A percentile compares a stretch with the other conserved stretches of the same genome.
These are phyloP conservation scores for Pythium brachiatum DNA, from an alignment of 352 stramenopile species.

Conservation along the genomic window DNA sequence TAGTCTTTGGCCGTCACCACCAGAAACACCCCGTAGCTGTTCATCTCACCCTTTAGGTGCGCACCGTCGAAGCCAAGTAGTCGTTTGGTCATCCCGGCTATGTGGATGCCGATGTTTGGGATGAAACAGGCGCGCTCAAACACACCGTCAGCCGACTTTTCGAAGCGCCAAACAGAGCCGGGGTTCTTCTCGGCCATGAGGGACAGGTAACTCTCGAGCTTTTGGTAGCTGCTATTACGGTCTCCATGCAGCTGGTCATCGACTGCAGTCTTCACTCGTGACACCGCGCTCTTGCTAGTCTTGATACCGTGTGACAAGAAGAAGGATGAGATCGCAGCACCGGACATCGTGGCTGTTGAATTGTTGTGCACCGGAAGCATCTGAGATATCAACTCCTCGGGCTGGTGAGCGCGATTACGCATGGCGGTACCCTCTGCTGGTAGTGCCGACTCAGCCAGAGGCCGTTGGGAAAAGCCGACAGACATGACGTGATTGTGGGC, in stretches of 20 bases:
- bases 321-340: not conserved
- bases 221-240: not conserved
- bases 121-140: slow-evolving; percentile 17
- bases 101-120: not conserved
- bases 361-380: not conserved
- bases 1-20: slow-evolving; percentile 26
- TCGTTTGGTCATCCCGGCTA: not conserved
- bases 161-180: slow-evolving; percentile 2
- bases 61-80: slow-evolving; percentile 22
- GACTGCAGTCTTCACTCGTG: not conserved
- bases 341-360: not conserved
- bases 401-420: not conserved
- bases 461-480: not conserved
- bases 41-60: slow-evolving; percentile 31
- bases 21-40: slow-evolving; percentile 22
- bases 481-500: slow-evolving; percentile 11
- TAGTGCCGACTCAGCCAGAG: not conserved
- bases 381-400: not conserved
- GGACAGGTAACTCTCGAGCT: not conserved
- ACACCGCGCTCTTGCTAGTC: not conserved
- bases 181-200: not conserved
- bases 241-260: not conserved
- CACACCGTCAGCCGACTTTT: slow-evolving; percentile 4
- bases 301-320: not conserved
- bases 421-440: not conserved